Conservation (phyloP, 371 early-diverging fungal species). For the Chytridium lagenaria region DNA sequence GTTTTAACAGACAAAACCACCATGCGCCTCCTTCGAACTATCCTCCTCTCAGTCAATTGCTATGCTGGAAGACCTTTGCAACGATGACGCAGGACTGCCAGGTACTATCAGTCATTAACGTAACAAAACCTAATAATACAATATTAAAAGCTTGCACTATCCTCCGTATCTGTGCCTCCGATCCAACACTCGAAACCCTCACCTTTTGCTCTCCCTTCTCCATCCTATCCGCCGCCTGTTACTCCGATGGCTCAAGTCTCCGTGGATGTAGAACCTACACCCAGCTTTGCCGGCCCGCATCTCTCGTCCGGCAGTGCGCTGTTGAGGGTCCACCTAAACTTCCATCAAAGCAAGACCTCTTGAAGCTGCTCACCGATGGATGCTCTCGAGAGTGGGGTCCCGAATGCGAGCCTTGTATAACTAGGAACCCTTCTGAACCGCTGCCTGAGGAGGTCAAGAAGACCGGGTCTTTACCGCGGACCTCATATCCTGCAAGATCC, state of each 20-base stretch:
- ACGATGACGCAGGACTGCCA: slow-evolving; percentile 12
- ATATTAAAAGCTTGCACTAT: slow-evolving; percentile 22
- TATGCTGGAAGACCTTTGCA: slow-evolving; percentile 32
- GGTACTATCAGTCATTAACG: slow-evolving; percentile 12
- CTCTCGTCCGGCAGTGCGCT: slow-evolving; percentile 30
- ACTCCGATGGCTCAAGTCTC: slow-evolving; percentile 16
- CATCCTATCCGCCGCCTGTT: slow-evolving; percentile 25
- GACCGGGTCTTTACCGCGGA: no score
- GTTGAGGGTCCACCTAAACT: slow-evolving; percentile 17
- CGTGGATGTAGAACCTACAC: slow-evolving; percentile 27
- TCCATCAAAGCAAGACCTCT: neutral
- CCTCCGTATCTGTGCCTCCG: slow-evolving; percentile 20
- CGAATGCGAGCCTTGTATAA: slow-evolving; percentile 4
- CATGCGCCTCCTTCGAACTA: slow-evolving; percentile 20
- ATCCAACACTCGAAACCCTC: neutral
- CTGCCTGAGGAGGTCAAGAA: no score
- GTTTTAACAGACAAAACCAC: slow-evolving; percentile 13
- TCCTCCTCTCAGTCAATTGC: neutral
- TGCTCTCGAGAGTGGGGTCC: slow-evolving; percentile 9
- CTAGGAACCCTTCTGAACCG: neutral
- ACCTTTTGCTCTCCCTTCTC: slow-evolving; percentile 26
- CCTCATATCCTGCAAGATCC: no score
- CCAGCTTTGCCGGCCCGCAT: slow-evolving; percentile 27
- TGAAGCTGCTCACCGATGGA: slow-evolving; percentile 5
- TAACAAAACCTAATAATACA: neutral